Percentiles rank a stretch among this genome's conserved stretches.
phyloP scores from a whole-genome alignment of 176 grass and related monocot species.

The Elymus sibiricus region DNA sequence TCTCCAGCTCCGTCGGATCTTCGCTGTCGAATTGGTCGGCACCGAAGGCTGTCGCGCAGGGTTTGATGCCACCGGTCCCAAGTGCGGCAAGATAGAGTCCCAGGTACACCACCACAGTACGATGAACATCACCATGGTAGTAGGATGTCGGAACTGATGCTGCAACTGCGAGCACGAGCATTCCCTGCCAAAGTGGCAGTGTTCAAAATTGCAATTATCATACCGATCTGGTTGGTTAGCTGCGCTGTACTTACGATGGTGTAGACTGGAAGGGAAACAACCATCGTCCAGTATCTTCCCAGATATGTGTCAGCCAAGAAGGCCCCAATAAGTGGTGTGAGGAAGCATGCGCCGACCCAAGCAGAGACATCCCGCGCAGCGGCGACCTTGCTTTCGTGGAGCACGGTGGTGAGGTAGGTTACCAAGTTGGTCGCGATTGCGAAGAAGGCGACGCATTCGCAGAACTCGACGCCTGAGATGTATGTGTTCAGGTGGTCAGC shows the following conservation, averaged over 20 bases:
- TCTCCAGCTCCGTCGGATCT: conserved; percentile 22
- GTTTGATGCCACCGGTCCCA: conserved; percentile 35
- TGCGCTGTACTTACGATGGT: not conserved
- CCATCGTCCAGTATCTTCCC: conserved; percentile 33
- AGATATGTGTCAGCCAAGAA: conserved; percentile 30
- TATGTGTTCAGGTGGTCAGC: not conserved
- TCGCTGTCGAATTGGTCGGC: conserved; percentile 42
- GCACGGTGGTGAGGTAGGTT: conserved; percentile 19
- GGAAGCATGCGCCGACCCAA: conserved; percentile 15
- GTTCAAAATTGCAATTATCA: not conserved
- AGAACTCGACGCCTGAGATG: conserved; percentile 26
- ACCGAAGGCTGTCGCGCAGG: conserved; percentile 33
- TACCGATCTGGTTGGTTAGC: not conserved
- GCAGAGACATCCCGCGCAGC: conserved; percentile 17
- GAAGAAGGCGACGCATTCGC: not conserved
- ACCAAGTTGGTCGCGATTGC: conserved; percentile 15
- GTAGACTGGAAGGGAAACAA: not conserved
- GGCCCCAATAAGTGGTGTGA: conserved; percentile 26
- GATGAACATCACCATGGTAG: not conserved
- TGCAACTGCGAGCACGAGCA: conserved; percentile 24
- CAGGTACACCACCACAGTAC: conserved; percentile 24
- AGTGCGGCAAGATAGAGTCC: conserved; percentile 45
- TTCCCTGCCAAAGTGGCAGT: conserved; percentile 15
- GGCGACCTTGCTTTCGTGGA: conserved; percentile 12
- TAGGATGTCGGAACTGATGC: not conserved